These are phyloP conservation scores for Trichoderma parareesei DNA, from an alignment of 495 filamentous ascomycete species.

Conservation along the genomic window DNA sequence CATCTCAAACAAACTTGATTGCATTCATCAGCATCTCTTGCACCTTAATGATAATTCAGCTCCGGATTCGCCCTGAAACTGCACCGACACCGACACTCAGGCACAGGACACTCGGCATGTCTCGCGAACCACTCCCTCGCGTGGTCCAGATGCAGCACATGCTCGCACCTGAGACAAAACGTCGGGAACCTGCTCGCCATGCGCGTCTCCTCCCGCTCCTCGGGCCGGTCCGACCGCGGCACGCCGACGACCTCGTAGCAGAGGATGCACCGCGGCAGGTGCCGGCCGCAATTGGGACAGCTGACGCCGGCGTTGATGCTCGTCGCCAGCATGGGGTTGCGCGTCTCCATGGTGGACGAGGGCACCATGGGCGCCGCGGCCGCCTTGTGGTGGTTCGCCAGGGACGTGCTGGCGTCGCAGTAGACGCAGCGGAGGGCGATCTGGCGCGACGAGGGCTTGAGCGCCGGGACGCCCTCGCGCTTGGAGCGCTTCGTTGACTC, in stretches of 20 bases:
- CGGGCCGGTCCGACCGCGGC: conserved; percentile 57
- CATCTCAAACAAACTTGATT: neutral
- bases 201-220: conserved; percentile 39
- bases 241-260: conserved; percentile 81
- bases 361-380: conserved; percentile 16
- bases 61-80: conserved; percentile 43
- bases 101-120: conserved; percentile 77
- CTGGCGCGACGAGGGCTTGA: conserved; percentile 61
- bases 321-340: conserved; percentile 36
- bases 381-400: conserved; percentile 27
- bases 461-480: conserved; percentile 53
- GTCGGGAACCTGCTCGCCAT: conserved; percentile 50
- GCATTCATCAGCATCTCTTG: neutral
- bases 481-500: conserved; percentile 49
- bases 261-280: conserved; percentile 81
- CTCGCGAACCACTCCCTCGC: conserved; percentile 78
- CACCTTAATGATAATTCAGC: conserved; percentile 32
- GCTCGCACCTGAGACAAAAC: conserved; percentile 83
- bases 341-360: conserved; percentile 14
- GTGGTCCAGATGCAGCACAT: conserved; percentile 85
- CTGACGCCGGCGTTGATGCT: conserved; percentile 47
- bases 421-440: conserved; percentile 77
- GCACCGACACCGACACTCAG: conserved; percentile 83
- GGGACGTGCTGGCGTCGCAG: conserved; percentile 52
- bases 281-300: conserved; percentile 79